phyloP scores from a whole-genome alignment of 2,329 filamentous ascomycete species.

The Claviceps sp. region DNA sequence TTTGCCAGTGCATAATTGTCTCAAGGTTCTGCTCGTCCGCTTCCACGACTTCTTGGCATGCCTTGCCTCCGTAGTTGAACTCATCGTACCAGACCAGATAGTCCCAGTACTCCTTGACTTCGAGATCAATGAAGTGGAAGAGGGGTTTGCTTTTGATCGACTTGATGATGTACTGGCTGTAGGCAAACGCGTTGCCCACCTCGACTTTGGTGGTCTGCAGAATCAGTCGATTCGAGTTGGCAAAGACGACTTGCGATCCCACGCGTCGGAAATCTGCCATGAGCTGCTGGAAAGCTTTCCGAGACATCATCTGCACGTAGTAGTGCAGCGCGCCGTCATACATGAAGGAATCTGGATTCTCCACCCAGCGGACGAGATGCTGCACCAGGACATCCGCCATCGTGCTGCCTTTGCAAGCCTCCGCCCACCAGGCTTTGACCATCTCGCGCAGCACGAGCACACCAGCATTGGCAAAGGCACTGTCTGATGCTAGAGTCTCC shows the following conservation, averaged over 20 bases:
- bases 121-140: constrained; percentile 93
- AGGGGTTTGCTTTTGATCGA: constrained; percentile 90
- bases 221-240: constrained; percentile 75
- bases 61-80: constrained; percentile 96
- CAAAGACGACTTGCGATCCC: constrained; percentile 91
- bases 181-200: constrained; percentile 91
- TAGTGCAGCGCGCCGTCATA: constrained; percentile 91
- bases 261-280: constrained; percentile 95
- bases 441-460: constrained; percentile 88
- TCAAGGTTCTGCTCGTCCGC: constrained; percentile 62
- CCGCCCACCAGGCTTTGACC: constrained; percentile 97
- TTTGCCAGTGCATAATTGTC: constrained; percentile 97
- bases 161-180: constrained; percentile 94
- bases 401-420: constrained; percentile 75
- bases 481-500: constrained; percentile 62
- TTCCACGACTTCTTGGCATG: constrained; percentile 70
- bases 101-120: constrained; percentile 99
- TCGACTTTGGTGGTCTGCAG: constrained; percentile 94
- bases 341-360: constrained; percentile 82
- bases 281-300: constrained; percentile 90
- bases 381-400: constrained; percentile 98
- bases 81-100: constrained; percentile 98
- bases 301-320: constrained; percentile 97
- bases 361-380: constrained; percentile 93
- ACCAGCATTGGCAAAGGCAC: constrained; percentile 83